Evolutionary conservation across 768 basidiomycete genomes (phyloP), one percentile per base, ranked within the genome.

Genomic region (Trametes villosa): DNA sequence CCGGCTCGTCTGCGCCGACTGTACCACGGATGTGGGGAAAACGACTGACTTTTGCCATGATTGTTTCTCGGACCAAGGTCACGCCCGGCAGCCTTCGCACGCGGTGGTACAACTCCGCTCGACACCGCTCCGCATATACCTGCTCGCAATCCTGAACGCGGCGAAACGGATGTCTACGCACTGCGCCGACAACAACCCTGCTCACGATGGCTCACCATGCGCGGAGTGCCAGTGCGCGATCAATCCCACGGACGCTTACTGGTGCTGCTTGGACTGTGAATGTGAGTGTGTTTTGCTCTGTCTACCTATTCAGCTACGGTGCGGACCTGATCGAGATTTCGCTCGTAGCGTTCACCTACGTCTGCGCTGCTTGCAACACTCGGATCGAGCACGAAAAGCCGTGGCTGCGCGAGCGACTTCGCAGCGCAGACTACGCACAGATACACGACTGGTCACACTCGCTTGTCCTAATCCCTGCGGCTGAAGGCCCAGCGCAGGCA

Each of bases 401-500:
- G 7, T 54, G 53, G 53, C 27, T 54, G 9, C 42, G 18, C 9
- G 29, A 42, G 18, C 40, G 53, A 9, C 29, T 12, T 9, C 26
- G 9, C 2, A 13, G 20, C 12, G 18, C 27, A 11, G 18, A 42
- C 15, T 30, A 30, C 8, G 20, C 9, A 2, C n/a, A 31, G 0
- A 12, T n/a, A 6, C 53, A 54, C 41, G 18, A 54, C 29, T 54
- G 53, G 53, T 54, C 53, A 9, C 53, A 54, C 41, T 44, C 53
- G 3, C 41, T 54, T 9, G n/a, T 45, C 3, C 31, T 12, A 3
- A n/a, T 42, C 7, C 29, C 53, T 1, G 41, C 24, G 6, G 9
- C 38, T 4, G 22, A 15, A 2, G 15, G n/a, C n/a, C n/a, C 51
- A 9, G 36, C 22, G 2, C 15, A 12, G 4, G 38, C 20, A 7